Evolutionary conservation across 148 eudicot genomes (phyloP).

Genomic region (Rhododendron ferrugineum): DNA sequence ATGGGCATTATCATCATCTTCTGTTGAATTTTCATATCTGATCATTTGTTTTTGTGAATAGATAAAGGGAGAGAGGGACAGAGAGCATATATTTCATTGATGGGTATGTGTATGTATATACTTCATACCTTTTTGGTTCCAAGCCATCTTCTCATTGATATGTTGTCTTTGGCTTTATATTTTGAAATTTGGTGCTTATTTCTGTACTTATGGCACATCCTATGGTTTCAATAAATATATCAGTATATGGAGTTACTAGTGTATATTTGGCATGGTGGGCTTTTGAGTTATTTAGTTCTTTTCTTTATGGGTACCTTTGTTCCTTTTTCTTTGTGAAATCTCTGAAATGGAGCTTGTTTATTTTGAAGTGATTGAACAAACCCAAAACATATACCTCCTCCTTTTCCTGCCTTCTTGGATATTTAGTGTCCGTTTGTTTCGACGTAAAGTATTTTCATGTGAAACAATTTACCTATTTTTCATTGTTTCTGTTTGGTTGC

Average conservation of each 20-base stretch:
- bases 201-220: slow-evolving; percentile 1
- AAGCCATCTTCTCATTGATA: not conserved
- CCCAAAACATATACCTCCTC: too few species aligned
- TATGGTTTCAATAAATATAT: slow-evolving; percentile 4
- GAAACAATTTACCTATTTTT: too few species aligned
- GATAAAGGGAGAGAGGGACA: not conserved
- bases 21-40: not conserved
- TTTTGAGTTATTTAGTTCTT: not conserved
- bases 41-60: slow-evolving; percentile 18
- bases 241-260: not conserved
- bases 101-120: slow-evolving; percentile 16
- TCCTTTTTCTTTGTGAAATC: not conserved
- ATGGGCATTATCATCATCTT: not conserved
- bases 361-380: not conserved
- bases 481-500: too few species aligned
- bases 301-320: not conserved
- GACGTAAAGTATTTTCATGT: too few species aligned
- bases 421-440: too few species aligned
- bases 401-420: too few species aligned
- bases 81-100: slow-evolving; percentile 2
- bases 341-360: not conserved
- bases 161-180: not conserved
- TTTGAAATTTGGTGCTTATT: slow-evolving; percentile 12
- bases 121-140: slow-evolving; percentile 3
- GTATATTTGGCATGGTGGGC: not conserved